phyloP scores from a whole-genome alignment of 768 basidiomycete species.

The Phylloporus sp. region DNA sequence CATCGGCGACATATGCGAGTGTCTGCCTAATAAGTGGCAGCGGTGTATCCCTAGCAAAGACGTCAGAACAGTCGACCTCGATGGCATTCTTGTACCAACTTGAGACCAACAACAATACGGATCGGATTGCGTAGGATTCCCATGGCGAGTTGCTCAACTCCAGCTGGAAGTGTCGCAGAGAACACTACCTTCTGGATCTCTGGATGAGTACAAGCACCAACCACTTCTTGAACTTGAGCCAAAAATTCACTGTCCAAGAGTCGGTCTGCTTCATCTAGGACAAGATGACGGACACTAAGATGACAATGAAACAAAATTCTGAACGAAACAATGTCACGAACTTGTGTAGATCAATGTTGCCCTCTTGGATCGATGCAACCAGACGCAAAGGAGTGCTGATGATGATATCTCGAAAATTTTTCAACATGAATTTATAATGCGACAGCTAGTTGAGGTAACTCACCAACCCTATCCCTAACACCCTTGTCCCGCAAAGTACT shows the following conservation, averaged over 20 bases:
- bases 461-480: slow-evolving; percentile 74
- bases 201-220: slow-evolving; percentile 68
- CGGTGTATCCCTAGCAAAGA: slow-evolving; percentile 74
- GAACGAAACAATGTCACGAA: slow-evolving; percentile 35
- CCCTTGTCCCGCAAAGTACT: slow-evolving; percentile 70
- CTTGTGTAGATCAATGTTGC: slow-evolving; percentile 68
- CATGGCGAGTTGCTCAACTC: slow-evolving; percentile 84
- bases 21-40: slow-evolving; percentile 86
- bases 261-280: slow-evolving; percentile 90
- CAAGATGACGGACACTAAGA: slow-evolving; percentile 76
- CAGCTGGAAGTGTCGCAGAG: slow-evolving; percentile 90
- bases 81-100: slow-evolving; percentile 48
- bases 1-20: slow-evolving; percentile 88
- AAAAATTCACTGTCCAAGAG: slow-evolving; percentile 88
- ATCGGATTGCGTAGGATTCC: slow-evolving; percentile 81
- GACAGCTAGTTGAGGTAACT: slow-evolving; percentile 26
- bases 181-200: slow-evolving; percentile 84
- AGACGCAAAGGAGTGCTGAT: slow-evolving; percentile 91
- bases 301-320: slow-evolving; percentile 3
- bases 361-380: slow-evolving; percentile 72
- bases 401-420: slow-evolving; percentile 66
- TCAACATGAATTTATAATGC: not conserved
- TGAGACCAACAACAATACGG: slow-evolving; percentile 92
- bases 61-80: slow-evolving; percentile 12
- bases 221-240: slow-evolving; percentile 82